Base-by-base conservation (phyloP, 1,139 yeast species). In the Geotrichum restrictum region DNA sequence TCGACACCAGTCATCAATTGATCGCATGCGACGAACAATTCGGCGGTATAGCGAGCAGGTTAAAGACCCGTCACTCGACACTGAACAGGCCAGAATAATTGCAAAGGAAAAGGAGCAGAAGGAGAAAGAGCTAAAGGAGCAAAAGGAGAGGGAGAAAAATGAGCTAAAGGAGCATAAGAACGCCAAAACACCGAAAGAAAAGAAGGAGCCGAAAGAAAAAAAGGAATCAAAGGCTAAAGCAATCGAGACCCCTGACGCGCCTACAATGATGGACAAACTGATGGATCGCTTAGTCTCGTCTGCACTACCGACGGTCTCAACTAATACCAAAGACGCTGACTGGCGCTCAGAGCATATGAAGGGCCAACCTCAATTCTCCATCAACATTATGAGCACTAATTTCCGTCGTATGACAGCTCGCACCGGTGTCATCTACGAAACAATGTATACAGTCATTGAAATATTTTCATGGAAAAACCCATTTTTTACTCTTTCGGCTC, bases 301-400 rank as follows among this genome's bases (percentile, higher is more conserved):
- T 82, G 82, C 89, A 3, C 71, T 87, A 34, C 94, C 95, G 0
- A 76, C 85, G 3, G 75, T 83, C 10, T 54, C 81, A 2, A 73
- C 74, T 49, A 56, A 65, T 27, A 67, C 69, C 2, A 74, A 65
- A 16, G 64, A 60, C 11, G 60, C 54, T 29, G 56, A 56, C 44
- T 40, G 46, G 49, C 49, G 58, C n/a, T 52, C 56, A 41, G 21
- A 46, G 34, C 77, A 78, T 58, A 88, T 86, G 55, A 79, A 79
- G 57, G 68, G 74, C 18, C 69, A 95, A 49, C 94, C 95, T 0
- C 80, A 81, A 16, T 70, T 88, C 36, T 82, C 88, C 27, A 80
- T 87, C 49, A 86, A 80, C 44, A 61, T 77, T 10, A 85, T 86
- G 84, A 79, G 88, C 41, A 78, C 75, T 57, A 87, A 88, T 65